Base-by-base conservation (phyloP, 257 asterid species). In the Linderniella brevidens region DNA sequence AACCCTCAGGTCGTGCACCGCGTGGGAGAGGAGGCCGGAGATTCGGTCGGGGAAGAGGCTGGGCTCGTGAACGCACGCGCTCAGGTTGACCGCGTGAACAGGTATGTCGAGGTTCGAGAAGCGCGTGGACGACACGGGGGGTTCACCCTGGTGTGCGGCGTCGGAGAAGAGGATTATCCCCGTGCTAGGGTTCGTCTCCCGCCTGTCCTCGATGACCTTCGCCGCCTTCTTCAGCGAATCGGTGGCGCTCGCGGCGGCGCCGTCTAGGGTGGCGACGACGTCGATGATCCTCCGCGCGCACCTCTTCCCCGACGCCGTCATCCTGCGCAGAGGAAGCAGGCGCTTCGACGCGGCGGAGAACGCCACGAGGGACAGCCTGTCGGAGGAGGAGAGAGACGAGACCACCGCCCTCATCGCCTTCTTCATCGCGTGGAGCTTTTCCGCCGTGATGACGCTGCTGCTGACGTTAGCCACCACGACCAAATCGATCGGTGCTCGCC, bases 171-270 rank as follows among this genome's bases (percentile, higher is more conserved):
- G 78, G 4, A 90, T 57, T 48, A 90, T 75, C 70, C 84, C 66
- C 5, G 86, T 72, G 12, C 71, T 69, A 4, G 86, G 71, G 53
- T 90, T 90, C 14, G 48, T 68, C 64, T 85, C 96, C 11, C 90
- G 94, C 53, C 99, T 96, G 37, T 90, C 99, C 58, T 90, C 94
- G 5, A 90, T 68, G 11, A 90, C 94, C 64, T 90, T 90, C 1
- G 79, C 94, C 0, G 96, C 99, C 57, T 90, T 90, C 52, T 81
- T 90, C 0, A 90, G 55, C 0, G 99, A 79, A 54, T 85, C 96
- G 37, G 63, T 68, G 8, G 88, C 66, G 61, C 77, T 75, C 11
- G 75, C 42, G 39, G 72, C 72, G 17, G 69, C 69, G 59, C 86
- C 79, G 45, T 79, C 96, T 4, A 90, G 11, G 0, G 86, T 53